phyloP scores from a whole-genome alignment of 1,284 basidiomycete genomes.

The Ganoderma lingzhi region DNA sequence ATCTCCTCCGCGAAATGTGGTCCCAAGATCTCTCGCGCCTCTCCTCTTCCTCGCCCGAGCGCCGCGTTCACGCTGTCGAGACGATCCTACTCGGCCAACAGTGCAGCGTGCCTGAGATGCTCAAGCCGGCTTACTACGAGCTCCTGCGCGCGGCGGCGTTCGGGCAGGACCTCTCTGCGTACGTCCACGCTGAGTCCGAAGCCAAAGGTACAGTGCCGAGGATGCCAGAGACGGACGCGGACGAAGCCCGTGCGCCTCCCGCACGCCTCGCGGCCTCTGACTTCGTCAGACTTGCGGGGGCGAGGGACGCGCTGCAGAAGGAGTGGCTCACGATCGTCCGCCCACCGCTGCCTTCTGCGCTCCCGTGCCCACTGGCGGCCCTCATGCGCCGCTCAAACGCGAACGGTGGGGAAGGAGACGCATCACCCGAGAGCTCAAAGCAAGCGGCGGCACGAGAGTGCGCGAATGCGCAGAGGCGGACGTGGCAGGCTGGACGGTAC shows the following conservation, averaged over 20 bases:
- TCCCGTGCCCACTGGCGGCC: slow-evolving; percentile 34
- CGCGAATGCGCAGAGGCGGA: slow-evolving; percentile 15
- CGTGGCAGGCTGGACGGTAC: slow-evolving; percentile 32
- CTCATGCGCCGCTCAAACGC: background rate
- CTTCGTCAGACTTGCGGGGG: slow-evolving; percentile 33
- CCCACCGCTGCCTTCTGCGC: slow-evolving; percentile 29
- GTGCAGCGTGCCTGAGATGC: slow-evolving; percentile 40
- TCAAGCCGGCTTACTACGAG: slow-evolving; percentile 50
- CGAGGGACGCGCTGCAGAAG: slow-evolving; percentile 34
- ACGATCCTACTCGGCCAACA: slow-evolving; percentile 42
- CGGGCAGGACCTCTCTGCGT: slow-evolving; percentile 33
- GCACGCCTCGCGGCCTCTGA: slow-evolving; percentile 30
- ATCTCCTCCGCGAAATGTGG: slow-evolving; percentile 42
- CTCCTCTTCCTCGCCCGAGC: slow-evolving; percentile 5
- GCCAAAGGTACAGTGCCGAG: background rate
- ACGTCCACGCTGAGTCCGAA: slow-evolving; percentile 22
- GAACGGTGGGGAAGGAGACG: background rate
- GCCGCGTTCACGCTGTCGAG: slow-evolving; percentile 38
- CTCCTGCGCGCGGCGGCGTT: slow-evolving; percentile 41
- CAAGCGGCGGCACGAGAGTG: slow-evolving; percentile 24
- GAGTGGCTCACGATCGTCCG: slow-evolving; percentile 36
- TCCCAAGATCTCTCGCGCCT: slow-evolving; percentile 32
- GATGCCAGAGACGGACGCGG: slow-evolving; percentile 22
- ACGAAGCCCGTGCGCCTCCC: slow-evolving; percentile 18
- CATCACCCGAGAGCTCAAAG: background rate